A percentile compares a stretch with the other conserved stretches of the same genome.
Evolutionary conservation across 2,329 filamentous ascomycete genomes (phyloP).

Genomic region (Cladophialophora chaetospira): DNA sequence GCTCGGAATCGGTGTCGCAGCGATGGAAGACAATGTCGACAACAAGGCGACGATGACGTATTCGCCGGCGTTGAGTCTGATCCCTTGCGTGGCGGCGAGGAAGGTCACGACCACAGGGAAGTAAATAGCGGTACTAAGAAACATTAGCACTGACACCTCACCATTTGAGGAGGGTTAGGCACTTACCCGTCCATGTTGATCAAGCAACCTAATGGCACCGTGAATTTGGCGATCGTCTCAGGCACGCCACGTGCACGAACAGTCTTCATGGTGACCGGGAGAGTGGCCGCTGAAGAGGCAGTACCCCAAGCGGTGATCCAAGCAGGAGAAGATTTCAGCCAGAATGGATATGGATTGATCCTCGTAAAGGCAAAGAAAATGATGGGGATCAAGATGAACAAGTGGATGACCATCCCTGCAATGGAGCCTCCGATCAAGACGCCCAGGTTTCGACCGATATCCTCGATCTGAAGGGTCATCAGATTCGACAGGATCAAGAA

Average conservation of each 20-base stretch:
- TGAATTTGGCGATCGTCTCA: conserved; percentile 49
- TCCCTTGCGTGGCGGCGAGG: conserved; percentile 54
- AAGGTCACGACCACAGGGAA: conserved; percentile 58
- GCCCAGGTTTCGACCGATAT: conserved; percentile 54
- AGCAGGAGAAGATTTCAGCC: conserved; percentile 52
- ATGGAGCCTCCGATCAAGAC: conserved; percentile 53
- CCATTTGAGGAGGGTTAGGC: neutral
- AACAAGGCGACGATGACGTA: conserved; percentile 55
- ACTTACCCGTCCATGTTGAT: conserved; percentile 54
- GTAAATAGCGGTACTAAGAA: conserved; percentile 53
- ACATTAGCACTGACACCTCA: neutral
- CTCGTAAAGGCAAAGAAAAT: conserved; percentile 47
- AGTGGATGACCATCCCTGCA: conserved; percentile 51
- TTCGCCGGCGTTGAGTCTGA: conserved; percentile 45
- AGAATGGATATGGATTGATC: conserved; percentile 52
- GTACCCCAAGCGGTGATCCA: conserved; percentile 60
- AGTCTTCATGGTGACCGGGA: conserved; percentile 53
- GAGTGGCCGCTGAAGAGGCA: conserved; percentile 56
- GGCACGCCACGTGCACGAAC: conserved; percentile 47
- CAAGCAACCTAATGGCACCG: conserved; percentile 51
- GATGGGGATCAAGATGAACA: conserved; percentile 50
- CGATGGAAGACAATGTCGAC: conserved; percentile 56
- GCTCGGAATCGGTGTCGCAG: conserved; percentile 57
- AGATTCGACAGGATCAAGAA: conserved; percentile 57
- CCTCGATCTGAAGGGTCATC: conserved; percentile 51